Evolutionary conservation across 75 land plant genomes (phyloP).

Genomic region (Pinus taeda): DNA sequence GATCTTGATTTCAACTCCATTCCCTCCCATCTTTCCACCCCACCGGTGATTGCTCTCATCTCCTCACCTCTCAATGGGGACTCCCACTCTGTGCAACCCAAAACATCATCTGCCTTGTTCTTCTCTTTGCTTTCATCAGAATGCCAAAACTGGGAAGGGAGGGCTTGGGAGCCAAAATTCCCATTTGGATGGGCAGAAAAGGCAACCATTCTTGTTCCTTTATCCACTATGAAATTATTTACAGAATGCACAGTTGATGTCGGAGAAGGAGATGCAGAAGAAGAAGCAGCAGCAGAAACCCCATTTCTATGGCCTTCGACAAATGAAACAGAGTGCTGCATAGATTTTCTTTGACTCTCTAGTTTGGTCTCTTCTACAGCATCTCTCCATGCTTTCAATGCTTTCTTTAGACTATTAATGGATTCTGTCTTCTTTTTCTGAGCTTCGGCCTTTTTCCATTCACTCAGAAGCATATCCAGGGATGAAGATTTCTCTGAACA

Average conservation of each 20-base stretch:
- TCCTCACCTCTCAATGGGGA: constrained; percentile 2
- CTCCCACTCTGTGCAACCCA: constrained; percentile 10
- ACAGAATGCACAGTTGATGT: neutral
- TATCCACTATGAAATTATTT: neutral
- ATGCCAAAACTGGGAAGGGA: neutral
- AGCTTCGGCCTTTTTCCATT: constrained; percentile 25
- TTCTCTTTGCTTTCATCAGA: neutral
- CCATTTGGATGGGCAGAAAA: neutral
- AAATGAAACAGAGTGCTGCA: neutral
- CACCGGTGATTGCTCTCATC: neutral
- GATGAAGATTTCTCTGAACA: constrained; percentile 9
- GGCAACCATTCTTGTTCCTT: neutral
- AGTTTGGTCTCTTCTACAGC: constrained; percentile 11
- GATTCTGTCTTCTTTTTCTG: constrained; percentile 20
- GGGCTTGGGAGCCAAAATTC: neutral
- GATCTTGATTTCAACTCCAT: constrained; percentile 1
- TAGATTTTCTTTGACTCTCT: neutral
- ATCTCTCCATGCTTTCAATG: constrained; percentile 26
- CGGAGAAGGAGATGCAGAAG: neutral
- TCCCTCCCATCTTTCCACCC: neutral
- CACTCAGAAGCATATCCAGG: constrained; percentile 17
- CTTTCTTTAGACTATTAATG: constrained; percentile 13
- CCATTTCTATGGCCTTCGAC: too few relatives aligned
- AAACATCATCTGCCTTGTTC: neutral
- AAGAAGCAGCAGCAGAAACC: neutral